Base-by-base conservation (phyloP, 352 stramenopile species). In the Globisporangium apiculatum region DNA sequence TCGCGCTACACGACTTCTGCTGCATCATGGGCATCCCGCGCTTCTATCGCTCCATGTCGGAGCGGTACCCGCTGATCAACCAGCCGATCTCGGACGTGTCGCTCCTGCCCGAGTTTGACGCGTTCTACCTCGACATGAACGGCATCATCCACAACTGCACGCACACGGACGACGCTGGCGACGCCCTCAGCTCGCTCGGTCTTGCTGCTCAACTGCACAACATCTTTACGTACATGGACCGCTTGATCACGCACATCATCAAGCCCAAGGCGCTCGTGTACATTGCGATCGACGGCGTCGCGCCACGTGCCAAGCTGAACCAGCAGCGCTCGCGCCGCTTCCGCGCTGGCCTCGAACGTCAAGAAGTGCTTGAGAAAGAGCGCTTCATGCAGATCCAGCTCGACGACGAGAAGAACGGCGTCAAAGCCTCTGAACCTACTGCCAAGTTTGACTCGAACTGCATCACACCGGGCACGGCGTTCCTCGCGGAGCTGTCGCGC, bases 61-160 rank as follows among this genome's bases (percentile, higher is more conserved):
- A 97, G 84, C 77, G 91, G 78, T 99, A 99, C 75, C 97, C 97
- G 60, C 97, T 99, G 66, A 98, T 99, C 66, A 99, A 99, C 80
- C 95, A 99, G 73, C 90, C 78, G 38, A 91, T 94, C 67, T 98
- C 92, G 40, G 97, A 99, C 72, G 86, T 96, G 31, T 97, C 97
- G 31, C 83, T 99, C 5, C 70, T 99, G 42, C 97, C 97, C 3
- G 94, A 99, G 67, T 99, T 99, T 61, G 96, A 99, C 79, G 94
- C 98, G 68, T 89, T 99, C 64, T 99, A 99, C 69, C 73, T 99
- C 45, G 97, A 99, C 72, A 98, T 99, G 96, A 99, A 99, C 75
- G 97, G 97, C 55, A 99, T 99, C 64, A 98, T 99, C 61, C 97
- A 99, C 80, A 98, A 98, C 60, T 99, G 95, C 72, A 99, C 97